Percentiles rank a stretch among this genome's conserved stretches.
Evolutionary conservation across 2,329 filamentous ascomycete genomes (phyloP).

Genomic region (Decorospora gaudefroyi): DNA sequence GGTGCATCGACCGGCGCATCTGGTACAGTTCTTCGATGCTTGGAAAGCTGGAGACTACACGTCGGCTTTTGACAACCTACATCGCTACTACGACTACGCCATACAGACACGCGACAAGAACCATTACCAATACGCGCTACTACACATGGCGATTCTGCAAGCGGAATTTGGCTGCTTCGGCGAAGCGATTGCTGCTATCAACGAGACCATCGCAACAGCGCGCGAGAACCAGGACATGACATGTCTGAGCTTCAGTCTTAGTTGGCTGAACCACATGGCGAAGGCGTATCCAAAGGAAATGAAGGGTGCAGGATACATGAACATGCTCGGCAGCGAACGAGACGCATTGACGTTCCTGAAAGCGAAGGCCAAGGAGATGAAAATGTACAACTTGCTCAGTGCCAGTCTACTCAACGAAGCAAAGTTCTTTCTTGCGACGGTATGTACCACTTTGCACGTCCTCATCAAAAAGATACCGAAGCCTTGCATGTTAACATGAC

Average conservation of each 20-base stretch:
- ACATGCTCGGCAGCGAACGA: slow-evolving; percentile 75
- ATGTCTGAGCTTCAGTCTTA: slow-evolving; percentile 92
- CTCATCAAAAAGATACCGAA: too few species aligned
- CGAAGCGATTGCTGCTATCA: slow-evolving; percentile 91
- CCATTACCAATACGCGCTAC: slow-evolving; percentile 91
- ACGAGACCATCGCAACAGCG: slow-evolving; percentile 93
- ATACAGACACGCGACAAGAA: slow-evolving; percentile 81
- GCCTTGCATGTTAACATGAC: too few species aligned
- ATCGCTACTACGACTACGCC: slow-evolving; percentile 96
- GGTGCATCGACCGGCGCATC: slow-evolving; percentile 75
- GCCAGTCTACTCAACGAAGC: slow-evolving; percentile 85
- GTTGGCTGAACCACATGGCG: slow-evolving; percentile 95
- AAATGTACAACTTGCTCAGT: slow-evolving; percentile 83
- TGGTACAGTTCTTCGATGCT: slow-evolving; percentile 84
- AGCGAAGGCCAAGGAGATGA: slow-evolving; percentile 80
- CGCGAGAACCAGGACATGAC: slow-evolving; percentile 89
- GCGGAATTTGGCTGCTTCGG: slow-evolving; percentile 91
- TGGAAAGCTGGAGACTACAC: slow-evolving; percentile 91
- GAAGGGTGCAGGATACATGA: slow-evolving; percentile 69
- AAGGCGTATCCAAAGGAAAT: slow-evolving; percentile 80
- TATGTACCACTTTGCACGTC: too few species aligned
- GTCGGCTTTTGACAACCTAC: slow-evolving; percentile 85
- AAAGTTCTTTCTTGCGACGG: slow-evolving; percentile 74
- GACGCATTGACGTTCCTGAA: slow-evolving; percentile 84
- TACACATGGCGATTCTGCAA: slow-evolving; percentile 91